Percentiles rank a stretch among this genome's conserved stretches.
Evolutionary conservation across 176 grass and related monocot genomes (phyloP).

Genomic region (Musa troglodytarum): DNA sequence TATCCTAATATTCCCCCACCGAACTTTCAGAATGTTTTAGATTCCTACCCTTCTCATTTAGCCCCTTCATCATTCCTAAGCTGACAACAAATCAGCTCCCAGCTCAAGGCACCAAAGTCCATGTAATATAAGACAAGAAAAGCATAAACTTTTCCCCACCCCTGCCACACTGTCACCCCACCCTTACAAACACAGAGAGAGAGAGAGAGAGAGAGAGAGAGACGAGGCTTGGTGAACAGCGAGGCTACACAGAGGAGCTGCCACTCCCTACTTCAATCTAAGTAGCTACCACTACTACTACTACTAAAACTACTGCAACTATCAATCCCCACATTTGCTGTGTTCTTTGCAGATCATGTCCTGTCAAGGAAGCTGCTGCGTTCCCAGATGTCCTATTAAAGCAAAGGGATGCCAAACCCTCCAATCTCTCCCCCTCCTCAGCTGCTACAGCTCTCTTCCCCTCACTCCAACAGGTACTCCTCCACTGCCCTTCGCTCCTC

Average conservation of each 20-base stretch:
- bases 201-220: background rate
- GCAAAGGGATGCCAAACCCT: constrained; percentile 4
- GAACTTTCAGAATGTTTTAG: constrained; percentile 83
- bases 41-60: constrained; percentile 55
- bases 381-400: constrained; percentile 43
- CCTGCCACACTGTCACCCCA: constrained; percentile 29
- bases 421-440: constrained; percentile 17
- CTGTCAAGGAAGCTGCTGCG: constrained; percentile 91
- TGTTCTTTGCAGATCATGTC: constrained; percentile 97
- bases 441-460: constrained; percentile 34
- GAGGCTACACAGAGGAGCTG: constrained; percentile 45
- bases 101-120: constrained; percentile 11
- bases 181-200: background rate
- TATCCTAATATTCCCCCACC: constrained; percentile 17
- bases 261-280: constrained; percentile 26
- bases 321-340: constrained; percentile 35
- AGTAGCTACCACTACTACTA: constrained; percentile 10
- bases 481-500: constrained; percentile 14
- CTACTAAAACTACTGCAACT: constrained; percentile 24
- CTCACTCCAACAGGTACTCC: background rate
- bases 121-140: constrained; percentile 18
- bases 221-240: constrained; percentile 33
- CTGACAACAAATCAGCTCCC: constrained; percentile 18
- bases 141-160: constrained; percentile 21
- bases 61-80: constrained; percentile 27